phyloP scores from a whole-genome alignment of 2,329 filamentous ascomycete genomes.

The Sphaceloma murrayae region DNA sequence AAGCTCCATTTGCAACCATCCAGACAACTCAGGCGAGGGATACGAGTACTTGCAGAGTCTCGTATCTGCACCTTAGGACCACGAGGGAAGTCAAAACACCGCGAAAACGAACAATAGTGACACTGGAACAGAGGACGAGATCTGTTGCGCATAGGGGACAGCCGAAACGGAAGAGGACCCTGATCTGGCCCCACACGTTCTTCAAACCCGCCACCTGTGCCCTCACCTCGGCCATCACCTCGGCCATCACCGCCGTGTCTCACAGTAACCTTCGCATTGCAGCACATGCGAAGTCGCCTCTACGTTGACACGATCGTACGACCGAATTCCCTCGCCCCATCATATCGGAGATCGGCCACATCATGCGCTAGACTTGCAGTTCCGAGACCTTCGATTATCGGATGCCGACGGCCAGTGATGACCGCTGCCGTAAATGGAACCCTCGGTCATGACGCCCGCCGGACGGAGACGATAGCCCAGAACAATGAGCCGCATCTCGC shows the following conservation, averaged over 20 bases:
- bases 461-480: constrained; percentile 32
- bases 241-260: too few species aligned
- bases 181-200: constrained; percentile 15
- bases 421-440: constrained; percentile 10
- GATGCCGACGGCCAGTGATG: constrained; percentile 15
- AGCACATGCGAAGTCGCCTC: not conserved
- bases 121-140: too few species aligned
- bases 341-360: not conserved
- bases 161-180: too few species aligned
- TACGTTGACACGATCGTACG: not conserved
- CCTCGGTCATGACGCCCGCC: constrained; percentile 17
- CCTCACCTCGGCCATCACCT: not conserved
- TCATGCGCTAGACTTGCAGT: constrained; percentile 7
- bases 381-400: not conserved
- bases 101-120: too few species aligned
- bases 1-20: too few species aligned
- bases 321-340: too few species aligned
- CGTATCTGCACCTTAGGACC: too few species aligned
- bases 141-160: too few species aligned
- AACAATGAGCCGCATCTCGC: constrained; percentile 39
- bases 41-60: too few species aligned
- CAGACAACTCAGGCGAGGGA: too few species aligned
- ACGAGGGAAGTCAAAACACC: too few species aligned
- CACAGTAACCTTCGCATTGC: too few species aligned
- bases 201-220: constrained; percentile 4